These are phyloP conservation scores for Magnaporthiopsis rhizophila DNA, from an alignment of 2,329 filamentous ascomycete species.

Conservation along the genomic window DNA sequence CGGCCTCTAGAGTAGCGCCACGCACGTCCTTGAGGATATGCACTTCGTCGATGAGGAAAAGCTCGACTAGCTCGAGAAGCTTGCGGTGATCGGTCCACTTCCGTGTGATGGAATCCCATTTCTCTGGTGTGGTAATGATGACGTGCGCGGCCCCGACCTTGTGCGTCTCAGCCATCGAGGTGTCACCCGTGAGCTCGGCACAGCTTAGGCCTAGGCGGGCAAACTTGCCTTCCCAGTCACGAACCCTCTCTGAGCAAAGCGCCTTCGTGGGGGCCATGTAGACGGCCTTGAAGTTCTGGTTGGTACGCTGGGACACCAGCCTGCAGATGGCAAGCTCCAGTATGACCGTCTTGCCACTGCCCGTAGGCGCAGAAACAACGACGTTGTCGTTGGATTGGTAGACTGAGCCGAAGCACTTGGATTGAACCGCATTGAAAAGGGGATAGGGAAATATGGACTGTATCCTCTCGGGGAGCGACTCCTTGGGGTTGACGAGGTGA, in stretches of 20 bases:
- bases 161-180: slow-evolving; percentile 56
- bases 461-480: slow-evolving; percentile 60
- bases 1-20: slow-evolving; percentile 72
- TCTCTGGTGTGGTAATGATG: slow-evolving; percentile 82
- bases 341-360: slow-evolving; percentile 76
- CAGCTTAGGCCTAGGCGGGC: slow-evolving; percentile 57
- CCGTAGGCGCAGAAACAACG: slow-evolving; percentile 73
- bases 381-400: slow-evolving; percentile 67
- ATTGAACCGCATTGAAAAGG: slow-evolving; percentile 76
- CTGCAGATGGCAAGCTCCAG: slow-evolving; percentile 77
- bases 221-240: slow-evolving; percentile 75
- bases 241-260: slow-evolving; percentile 66
- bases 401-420: slow-evolving; percentile 62
- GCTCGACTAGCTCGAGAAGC: slow-evolving; percentile 64
- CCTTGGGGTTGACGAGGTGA: slow-evolving; percentile 30
- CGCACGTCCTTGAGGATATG: slow-evolving; percentile 76
- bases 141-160: slow-evolving; percentile 68
- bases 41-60: slow-evolving; percentile 82
- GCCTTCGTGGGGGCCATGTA: slow-evolving; percentile 84
- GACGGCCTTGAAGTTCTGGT: slow-evolving; percentile 66
- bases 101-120: slow-evolving; percentile 83
- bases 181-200: slow-evolving; percentile 77
- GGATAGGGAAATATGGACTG: slow-evolving; percentile 63
- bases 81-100: slow-evolving; percentile 78
- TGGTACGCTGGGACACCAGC: slow-evolving; percentile 46